phyloP scores from a whole-genome alignment of 495 filamentous ascomycete genomes.

The Staphylotrichum tortipilum region DNA sequence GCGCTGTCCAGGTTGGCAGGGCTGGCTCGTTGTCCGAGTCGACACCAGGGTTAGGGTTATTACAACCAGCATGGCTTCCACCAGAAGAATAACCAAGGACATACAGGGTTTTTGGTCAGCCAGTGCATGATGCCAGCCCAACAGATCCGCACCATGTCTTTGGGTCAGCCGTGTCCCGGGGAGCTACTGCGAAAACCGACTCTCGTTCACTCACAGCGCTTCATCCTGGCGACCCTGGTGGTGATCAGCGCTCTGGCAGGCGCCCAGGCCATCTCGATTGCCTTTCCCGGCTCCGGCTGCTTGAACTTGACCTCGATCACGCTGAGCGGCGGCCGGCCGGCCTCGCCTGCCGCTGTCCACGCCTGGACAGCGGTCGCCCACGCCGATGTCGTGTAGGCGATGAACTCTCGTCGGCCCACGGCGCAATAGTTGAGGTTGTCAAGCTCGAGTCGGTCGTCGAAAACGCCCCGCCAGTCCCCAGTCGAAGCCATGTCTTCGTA shows the following conservation, averaged over 20 bases:
- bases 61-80: too few relatives aligned
- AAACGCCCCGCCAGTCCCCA: too few relatives aligned
- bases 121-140: too few relatives aligned
- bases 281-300: slow-evolving; percentile 4
- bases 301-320: slow-evolving; percentile 9
- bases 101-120: too few relatives aligned
- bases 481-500: slow-evolving; percentile 3
- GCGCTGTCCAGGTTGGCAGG: too few relatives aligned
- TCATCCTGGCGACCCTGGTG: not conserved
- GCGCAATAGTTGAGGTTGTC: slow-evolving; percentile 2
- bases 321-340: not conserved
- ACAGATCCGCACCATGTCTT: too few relatives aligned
- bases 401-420: slow-evolving; percentile 3
- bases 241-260: slow-evolving; percentile 1
- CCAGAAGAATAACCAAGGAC: too few relatives aligned
- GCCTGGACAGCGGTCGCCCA: not conserved
- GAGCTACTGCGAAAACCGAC: too few relatives aligned
- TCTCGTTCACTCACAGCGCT: too few relatives aligned
- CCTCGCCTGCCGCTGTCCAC: not conserved
- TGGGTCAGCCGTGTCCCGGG: too few relatives aligned
- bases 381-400: slow-evolving; percentile 3
- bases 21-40: too few relatives aligned
- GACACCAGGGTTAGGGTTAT: too few relatives aligned
- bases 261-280: slow-evolving; percentile 1
- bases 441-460: slow-evolving; percentile 3